Percentiles rank a stretch among this genome's conserved stretches.
phyloP scores from a whole-genome alignment of 768 basidiomycete genomes.

The Nevesoporus exiguus region DNA sequence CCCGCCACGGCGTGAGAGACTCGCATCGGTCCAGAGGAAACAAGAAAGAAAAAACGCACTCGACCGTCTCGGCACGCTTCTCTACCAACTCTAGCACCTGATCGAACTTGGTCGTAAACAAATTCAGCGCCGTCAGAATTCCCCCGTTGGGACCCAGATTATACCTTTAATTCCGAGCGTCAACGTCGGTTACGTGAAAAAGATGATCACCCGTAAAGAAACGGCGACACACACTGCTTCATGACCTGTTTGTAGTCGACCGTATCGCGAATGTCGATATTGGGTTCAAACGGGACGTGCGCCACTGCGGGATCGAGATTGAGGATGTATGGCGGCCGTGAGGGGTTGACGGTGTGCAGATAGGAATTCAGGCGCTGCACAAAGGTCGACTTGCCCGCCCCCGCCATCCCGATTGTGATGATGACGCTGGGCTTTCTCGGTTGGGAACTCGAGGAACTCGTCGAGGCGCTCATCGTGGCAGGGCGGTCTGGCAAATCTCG shows the following conservation, averaged over 20 bases:
- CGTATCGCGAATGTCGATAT: constrained; percentile 98
- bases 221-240: constrained; percentile 85
- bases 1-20: background rate
- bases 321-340: constrained; percentile 86
- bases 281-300: constrained; percentile 88
- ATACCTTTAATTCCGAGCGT: constrained; percentile 63
- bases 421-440: constrained; percentile 69
- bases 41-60: constrained; percentile 50
- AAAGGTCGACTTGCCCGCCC: constrained; percentile 96
- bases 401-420: constrained; percentile 94
- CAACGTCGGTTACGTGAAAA: constrained; percentile 14
- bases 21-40: background rate
- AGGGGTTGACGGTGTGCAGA: constrained; percentile 64
- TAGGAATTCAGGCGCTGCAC: constrained; percentile 93
- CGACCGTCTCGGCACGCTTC: constrained; percentile 82
- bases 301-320: constrained; percentile 97
- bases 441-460: constrained; percentile 10
- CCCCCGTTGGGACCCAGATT: constrained; percentile 98
- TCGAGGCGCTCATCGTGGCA: constrained; percentile 20
- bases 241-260: constrained; percentile 98
- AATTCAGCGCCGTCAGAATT: constrained; percentile 92
- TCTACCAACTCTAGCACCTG: constrained; percentile 91
- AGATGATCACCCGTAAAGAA: constrained; percentile 11
- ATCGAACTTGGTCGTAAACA: constrained; percentile 99
- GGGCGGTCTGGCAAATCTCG: background rate